A percentile compares a stretch with the other conserved stretches of the same genome.
Evolutionary conservation across 305 asterid species (phyloP).

Genomic region (Fraxinus paxiana): DNA sequence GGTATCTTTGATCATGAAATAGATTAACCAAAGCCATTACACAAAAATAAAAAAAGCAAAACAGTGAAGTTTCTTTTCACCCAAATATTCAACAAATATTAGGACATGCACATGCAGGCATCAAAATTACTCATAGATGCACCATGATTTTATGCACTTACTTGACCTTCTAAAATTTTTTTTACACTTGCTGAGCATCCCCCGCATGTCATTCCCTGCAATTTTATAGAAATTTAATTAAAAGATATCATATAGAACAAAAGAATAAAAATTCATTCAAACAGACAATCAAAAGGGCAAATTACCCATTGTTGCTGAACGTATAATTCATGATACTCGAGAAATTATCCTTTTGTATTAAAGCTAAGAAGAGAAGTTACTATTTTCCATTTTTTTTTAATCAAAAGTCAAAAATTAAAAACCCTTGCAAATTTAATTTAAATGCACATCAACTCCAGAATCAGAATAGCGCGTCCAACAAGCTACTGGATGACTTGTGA

Average conservation of each 20-base stretch:
- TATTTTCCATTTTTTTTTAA: background rate
- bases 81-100: background rate
- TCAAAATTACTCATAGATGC: background rate
- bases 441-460: background rate
- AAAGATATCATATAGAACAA: background rate
- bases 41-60: background rate
- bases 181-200: slow-evolving; percentile 74
- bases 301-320: background rate
- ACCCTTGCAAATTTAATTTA: background rate
- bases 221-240: background rate
- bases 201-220: slow-evolving; percentile 56
- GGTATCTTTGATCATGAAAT: background rate
- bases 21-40: background rate
- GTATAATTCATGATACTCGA: background rate
- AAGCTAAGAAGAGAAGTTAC: background rate
- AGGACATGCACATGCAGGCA: background rate
- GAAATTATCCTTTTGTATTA: background rate
- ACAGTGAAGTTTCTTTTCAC: background rate
- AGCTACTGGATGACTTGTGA: background rate
- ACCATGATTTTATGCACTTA: slow-evolving; percentile 33
- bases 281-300: background rate
- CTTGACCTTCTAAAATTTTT: slow-evolving; percentile 94
- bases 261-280: background rate
- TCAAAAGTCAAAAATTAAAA: background rate
- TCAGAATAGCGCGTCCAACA: background rate